Evolutionary conservation across 306 rosid species (phyloP), one percentile per base, ranked within the genome.

Genomic region (Vigna radiata): DNA sequence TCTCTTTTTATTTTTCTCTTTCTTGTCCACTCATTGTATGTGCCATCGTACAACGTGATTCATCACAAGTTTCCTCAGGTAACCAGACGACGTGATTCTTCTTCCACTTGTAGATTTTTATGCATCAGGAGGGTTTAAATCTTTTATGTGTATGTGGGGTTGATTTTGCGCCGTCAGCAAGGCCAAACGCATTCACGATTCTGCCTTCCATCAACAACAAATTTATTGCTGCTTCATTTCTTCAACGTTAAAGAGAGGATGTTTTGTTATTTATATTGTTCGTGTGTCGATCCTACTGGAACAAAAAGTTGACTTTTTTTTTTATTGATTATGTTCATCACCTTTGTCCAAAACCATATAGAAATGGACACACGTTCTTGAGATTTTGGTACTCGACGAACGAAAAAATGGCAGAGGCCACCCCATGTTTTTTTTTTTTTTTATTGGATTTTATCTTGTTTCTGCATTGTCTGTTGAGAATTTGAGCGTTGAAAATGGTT

Each of bases 51-150:
- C 2, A 13, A 66, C 54, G n/a, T 64, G 17, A 2, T 74, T 44
- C 64, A 70, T 10, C 62, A 58, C 31, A 19, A 68, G 23, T 70
- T 68, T 68, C 68, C 48, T 68, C 29, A 47, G 81, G 62, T 62
- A 54, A 55, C 49, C 14, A 2, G 47, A 61, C n/a, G n/a, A n/a
- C n/a, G n/a, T n/a, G n/a, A n/a, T n/a, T 25, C 21, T 44, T 21
- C 3, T 21, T 43, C 11, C 11, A 47, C 55, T 73, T 46, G 17
- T 47, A 49, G 1, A 37, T 36, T 52, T 76, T 15, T 7, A 17
- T 17, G 4, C 54, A 1, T 2, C 1, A 6, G 4, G 48, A 60
- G 62, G 73, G 17, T 43, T 62, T 72, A 5, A 15, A 12, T 19
- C 41, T 60, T 48, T 17, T 7, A 17, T 23, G 59, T 16, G 2